phyloP scores from a whole-genome alignment of 2,329 filamentous ascomycete species.

The Fusarium compactum region DNA sequence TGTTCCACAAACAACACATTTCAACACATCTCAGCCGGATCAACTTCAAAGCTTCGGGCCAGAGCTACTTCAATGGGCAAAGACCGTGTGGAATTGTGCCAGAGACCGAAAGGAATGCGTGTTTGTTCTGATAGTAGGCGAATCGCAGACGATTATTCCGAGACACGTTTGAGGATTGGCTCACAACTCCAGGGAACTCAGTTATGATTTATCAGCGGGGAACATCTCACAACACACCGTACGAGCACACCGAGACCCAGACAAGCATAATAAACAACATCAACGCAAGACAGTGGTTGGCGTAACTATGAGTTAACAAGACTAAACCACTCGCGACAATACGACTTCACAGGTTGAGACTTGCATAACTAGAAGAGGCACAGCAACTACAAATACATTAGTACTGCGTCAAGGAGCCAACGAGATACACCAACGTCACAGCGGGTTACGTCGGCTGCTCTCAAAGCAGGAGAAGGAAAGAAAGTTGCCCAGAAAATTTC shows the following conservation, averaged over 20 bases:
- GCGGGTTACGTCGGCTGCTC: constrained; percentile 7
- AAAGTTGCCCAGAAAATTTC: neutral
- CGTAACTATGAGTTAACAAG: constrained; percentile 16
- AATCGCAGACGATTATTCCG: neutral
- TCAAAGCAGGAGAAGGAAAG: neutral
- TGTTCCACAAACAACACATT: constrained; percentile 30
- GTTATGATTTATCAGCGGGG: neutral
- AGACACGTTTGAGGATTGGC: neutral
- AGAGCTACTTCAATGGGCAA: neutral
- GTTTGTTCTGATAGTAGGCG: neutral
- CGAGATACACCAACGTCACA: neutral
- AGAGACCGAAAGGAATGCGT: constrained; percentile 1
- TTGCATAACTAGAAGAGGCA: constrained; percentile 21
- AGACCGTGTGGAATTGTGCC: neutral
- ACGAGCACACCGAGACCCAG: neutral
- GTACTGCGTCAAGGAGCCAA: neutral
- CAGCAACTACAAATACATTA: neutral
- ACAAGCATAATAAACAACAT: constrained; percentile 4
- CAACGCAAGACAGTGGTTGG: constrained; percentile 7
- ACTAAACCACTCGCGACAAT: constrained; percentile 9
- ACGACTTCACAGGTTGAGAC: constrained; percentile 11
- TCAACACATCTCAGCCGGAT: neutral
- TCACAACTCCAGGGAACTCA: neutral
- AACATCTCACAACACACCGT: constrained; percentile 10
- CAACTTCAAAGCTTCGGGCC: neutral